Conservation (phyloP, 139 green algal species). For the Asterochloris sp. region DNA sequence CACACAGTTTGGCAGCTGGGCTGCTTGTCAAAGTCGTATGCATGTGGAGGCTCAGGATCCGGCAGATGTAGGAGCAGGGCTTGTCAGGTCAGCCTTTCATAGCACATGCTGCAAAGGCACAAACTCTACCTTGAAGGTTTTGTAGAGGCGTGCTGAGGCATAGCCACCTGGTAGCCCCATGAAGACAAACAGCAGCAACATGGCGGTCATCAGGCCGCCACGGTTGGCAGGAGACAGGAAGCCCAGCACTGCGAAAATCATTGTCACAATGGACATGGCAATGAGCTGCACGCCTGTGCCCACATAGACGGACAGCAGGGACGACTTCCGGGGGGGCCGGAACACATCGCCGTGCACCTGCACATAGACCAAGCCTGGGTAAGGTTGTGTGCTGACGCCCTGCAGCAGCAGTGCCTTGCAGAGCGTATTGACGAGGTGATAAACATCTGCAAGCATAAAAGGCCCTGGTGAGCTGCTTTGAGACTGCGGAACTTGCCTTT, state of each 20-base stretch:
- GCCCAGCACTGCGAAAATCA: constrained; percentile 94
- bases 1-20: too few relatives aligned
- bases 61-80: too few relatives aligned
- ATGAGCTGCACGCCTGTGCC: constrained; percentile 95
- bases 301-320: constrained; percentile 82
- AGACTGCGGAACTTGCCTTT: too few relatives aligned
- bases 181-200: constrained; percentile 97
- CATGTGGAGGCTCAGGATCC: too few relatives aligned
- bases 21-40: too few relatives aligned
- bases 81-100: too few relatives aligned
- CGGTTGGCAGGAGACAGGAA: constrained; percentile 98
- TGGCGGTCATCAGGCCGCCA: constrained; percentile 95
- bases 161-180: constrained; percentile 96
- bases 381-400: neutral
- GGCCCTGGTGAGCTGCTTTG: too few relatives aligned
- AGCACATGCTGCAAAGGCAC: neutral
- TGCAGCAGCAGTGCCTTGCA: too few relatives aligned
- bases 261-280: constrained; percentile 88
- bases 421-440: too few relatives aligned
- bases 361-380: neutral
- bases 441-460: too few relatives aligned
- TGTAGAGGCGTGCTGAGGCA: constrained; percentile 89
- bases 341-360: constrained; percentile 99
- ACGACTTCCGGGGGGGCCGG: constrained; percentile 65
- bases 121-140: constrained; percentile 61